Base-by-base conservation (phyloP, 2,329 filamentous ascomycete genomes). In the Aschersonia sp. region DNA sequence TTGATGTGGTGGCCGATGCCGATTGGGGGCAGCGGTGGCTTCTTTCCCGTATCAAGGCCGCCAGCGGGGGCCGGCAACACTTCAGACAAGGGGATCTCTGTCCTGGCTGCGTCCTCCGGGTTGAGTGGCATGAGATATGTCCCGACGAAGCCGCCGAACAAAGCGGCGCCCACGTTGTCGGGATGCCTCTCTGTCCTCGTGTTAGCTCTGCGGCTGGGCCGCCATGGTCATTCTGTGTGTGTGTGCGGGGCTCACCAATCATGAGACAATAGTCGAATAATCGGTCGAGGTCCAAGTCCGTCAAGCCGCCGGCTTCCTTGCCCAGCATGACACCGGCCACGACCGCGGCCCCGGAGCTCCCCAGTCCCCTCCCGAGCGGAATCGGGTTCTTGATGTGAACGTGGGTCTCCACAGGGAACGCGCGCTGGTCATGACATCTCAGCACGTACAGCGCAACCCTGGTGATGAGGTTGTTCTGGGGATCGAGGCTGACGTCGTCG, bases 321-420 rank as follows among this genome's bases (percentile, higher is more conserved):
- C 83, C 92, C 43, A 98, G 73, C 64, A 88, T 79, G n/a, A 95
- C 90, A 54, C 92, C 92, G 0, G 88, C 92, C 6, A 97, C 92
- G 14, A 97, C 90, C 7, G 92, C 92, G 5, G 92, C 89, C 32
- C 90, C 92, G 0, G 89, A 95, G 41, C 88, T 95, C n/a, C 92
- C 92, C 54, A 98, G 71, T 8, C 92, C 92, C 49, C 92, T 78
- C 46, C 92, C 89, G 6, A 98, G 74, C 3, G 92, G 92, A 55
- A 98, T 97, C 1, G 87, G 87, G 68, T 97, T 97, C 67, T 84
- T 82, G 69, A 98, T 88, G 68, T 95, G 90, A 47, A 98, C 84
- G 59, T 88, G 84, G 6, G 90, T 97, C 67, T 87, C 82, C 47
- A 71, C 66, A 40, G 92, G 90, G 66, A 97, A 98, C 44, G 76